Conservation (phyloP, 306 rosid species). For the Quercus alba region DNA sequence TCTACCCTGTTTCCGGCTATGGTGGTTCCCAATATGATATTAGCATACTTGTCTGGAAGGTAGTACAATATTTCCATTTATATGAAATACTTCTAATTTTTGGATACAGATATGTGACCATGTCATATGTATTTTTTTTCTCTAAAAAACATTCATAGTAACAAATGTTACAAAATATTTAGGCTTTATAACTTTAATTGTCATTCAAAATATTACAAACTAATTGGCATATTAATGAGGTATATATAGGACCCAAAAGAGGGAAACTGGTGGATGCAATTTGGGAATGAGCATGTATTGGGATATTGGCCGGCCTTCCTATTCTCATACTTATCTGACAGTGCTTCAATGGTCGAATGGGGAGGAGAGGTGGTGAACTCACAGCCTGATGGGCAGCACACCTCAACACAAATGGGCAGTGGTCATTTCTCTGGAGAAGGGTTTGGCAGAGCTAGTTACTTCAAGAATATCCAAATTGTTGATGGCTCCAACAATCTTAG, state of each 20-base stretch:
- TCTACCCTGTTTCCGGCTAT: conserved; percentile 49
- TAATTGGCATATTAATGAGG: background rate
- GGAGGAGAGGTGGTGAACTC: conserved; percentile 64
- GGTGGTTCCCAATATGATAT: conserved; percentile 54
- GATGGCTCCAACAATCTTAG: conserved; percentile 46
- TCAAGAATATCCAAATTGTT: conserved; percentile 49
- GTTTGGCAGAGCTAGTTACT: conserved; percentile 49
- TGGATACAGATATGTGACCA: background rate
- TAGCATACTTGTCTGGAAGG: conserved; percentile 58
- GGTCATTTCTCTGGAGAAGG: conserved; percentile 63
- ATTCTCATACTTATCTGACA: conserved; percentile 47
- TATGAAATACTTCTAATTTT: background rate
- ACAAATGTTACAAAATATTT: no score
- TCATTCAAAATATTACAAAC: background rate
- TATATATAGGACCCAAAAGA: conserved; percentile 48
- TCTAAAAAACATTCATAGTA: no score
- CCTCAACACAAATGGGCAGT: conserved; percentile 64
- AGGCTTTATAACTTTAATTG: no score
- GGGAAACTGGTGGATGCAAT: conserved; percentile 67
- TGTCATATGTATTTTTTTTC: background rate
- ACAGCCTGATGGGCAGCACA: conserved; percentile 46
- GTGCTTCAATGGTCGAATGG: conserved; percentile 59
- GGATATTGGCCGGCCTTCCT: conserved; percentile 62
- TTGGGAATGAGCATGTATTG: conserved; percentile 45
- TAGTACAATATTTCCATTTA: background rate